Conservation (phyloP, 1,139 yeast genomes). For the Yamadazyma atmosphaerica region DNA sequence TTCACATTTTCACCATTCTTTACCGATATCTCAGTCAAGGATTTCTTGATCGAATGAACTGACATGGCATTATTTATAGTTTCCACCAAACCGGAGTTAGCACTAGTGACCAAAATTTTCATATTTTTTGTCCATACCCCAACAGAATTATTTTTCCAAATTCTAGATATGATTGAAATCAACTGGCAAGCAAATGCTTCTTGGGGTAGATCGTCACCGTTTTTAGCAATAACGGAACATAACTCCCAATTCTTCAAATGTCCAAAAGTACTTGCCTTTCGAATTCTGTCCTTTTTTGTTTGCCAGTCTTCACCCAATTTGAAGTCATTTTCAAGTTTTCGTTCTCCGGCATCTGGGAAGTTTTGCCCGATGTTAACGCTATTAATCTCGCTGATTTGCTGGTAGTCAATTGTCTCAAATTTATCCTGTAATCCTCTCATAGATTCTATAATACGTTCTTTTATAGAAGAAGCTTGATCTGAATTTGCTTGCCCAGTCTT, state of each 20-base stretch:
- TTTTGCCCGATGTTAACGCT: constrained; percentile 17
- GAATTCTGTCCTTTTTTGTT: constrained; percentile 73
- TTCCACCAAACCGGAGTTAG: constrained; percentile 88
- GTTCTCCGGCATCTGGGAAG: constrained; percentile 69
- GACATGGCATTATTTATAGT: constrained; percentile 94
- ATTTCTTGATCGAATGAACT: constrained; percentile 89
- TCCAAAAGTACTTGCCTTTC: constrained; percentile 76
- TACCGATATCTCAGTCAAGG: constrained; percentile 74
- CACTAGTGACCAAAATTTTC: constrained; percentile 89
- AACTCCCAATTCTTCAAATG: constrained; percentile 91
- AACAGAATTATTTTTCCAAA: constrained; percentile 70
- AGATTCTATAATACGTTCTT: constrained; percentile 75
- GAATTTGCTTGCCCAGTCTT: constrained; percentile 66
- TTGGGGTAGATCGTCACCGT: constrained; percentile 93
- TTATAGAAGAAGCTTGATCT: constrained; percentile 73
- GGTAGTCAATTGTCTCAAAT: constrained; percentile 48
- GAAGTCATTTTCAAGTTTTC: constrained; percentile 87
- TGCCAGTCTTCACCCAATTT: constrained; percentile 95
- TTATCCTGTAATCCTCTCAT: constrained; percentile 85
- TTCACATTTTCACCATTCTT: constrained; percentile 64
- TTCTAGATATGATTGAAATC: constrained; percentile 78
- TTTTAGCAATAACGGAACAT: constrained; percentile 91
- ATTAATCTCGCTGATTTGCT: constrained; percentile 52
- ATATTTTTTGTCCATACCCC: constrained; percentile 89
- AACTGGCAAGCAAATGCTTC: constrained; percentile 97